A percentile compares a stretch with the other conserved stretches of the same genome.
Evolutionary conservation across 306 rosid genomes (phyloP).

Genomic region (Medicago truncatula): MtrunA17r5.0-ANR NC_053044.1:1294001-1294500

Average conservation of each 20-base stretch:
- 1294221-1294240: background rate
- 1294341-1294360: slow-evolving; percentile 1
- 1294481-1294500: background rate
- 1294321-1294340: background rate
- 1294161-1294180: too few species aligned
- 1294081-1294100: background rate
- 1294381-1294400: background rate
- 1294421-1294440: slow-evolving; percentile 4
- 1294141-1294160: background rate
- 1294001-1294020: slow-evolving; percentile 39
- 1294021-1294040: background rate
- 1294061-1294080: background rate
- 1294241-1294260: background rate
- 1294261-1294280: background rate
- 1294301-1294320: background rate
- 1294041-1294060: background rate
- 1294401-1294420: background rate
- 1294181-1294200: background rate
- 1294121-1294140: background rate
- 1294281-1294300: slow-evolving; percentile 2
- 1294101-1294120: background rate
- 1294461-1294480: slow-evolving; percentile 13
- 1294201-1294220: background rate
- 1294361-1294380: slow-evolving; percentile 2
- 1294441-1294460: background rate